Base-by-base conservation (phyloP, 495 filamentous ascomycete species). In the Geopyxis carbonaria region DNA sequence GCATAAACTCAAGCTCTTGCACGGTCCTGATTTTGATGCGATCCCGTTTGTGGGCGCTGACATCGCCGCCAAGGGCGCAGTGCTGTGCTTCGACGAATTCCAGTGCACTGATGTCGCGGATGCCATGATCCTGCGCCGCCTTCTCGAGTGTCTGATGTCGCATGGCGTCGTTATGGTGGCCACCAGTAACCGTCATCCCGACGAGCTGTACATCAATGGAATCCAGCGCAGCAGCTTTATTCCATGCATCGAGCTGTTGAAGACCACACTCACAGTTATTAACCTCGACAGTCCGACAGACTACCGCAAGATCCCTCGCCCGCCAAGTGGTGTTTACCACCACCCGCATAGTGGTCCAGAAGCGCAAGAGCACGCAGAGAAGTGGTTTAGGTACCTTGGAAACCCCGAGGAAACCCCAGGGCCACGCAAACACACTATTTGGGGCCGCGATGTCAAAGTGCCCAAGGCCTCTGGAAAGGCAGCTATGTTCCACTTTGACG, bases 41-140 rank as follows among this genome's bases (percentile, higher is more conserved):
- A 66, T 97, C 30, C 85, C 85, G 8, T 87, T 93, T 56, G 78
- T 97, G 23, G 86, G 85, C 3, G 89, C 89, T 10, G 78, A 84
- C 59, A 83, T 97, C 54, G 87, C 89, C 2, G 75, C 83, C 53
- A 68, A 72, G 35, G 76, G 74, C 20, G 83, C 75, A 44, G 83
- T 95, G 22, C 64, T 97, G 13, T 97, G 89, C 57, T 97, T 97
- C 53, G 89, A 97, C 59, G 89, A 97, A 64, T 97, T 97, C 55
- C 89, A 97, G 55, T 93, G 87, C 57, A 97, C 89, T 18, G 89
- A 97, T 63, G 87, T 97, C 14, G 89, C 91, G 8, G 91, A 97
- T 66, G 89, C 89, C 35, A 97, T 97, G 89, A 95, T 97, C 52
- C 57, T 97, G 46, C 64, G 89, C 44, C 80, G 85, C 42, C 70